Percentiles rank a stretch among this genome's conserved stretches.
These are phyloP conservation scores for Raffaelea ambrosiae DNA, from an alignment of 2,329 filamentous ascomycete genomes.

Conservation along the genomic window DNA sequence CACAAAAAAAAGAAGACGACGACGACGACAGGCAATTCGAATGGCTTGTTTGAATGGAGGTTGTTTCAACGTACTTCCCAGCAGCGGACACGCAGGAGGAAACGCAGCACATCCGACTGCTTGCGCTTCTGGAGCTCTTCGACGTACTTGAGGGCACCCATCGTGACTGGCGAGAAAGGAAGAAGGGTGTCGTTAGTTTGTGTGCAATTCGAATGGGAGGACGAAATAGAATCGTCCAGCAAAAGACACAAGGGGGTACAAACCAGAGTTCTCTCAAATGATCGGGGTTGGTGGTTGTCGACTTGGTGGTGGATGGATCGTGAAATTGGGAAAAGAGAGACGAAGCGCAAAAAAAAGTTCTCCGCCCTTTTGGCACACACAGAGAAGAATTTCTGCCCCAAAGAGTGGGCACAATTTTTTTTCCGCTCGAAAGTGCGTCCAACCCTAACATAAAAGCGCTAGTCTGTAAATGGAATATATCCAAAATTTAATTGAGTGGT, in stretches of 20 bases:
- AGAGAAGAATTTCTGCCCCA: too few relatives aligned
- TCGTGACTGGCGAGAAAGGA: conserved; percentile 49
- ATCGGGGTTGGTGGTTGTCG: neutral
- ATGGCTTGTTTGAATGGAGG: too few relatives aligned
- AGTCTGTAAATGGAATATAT: too few relatives aligned
- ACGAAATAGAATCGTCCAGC: neutral
- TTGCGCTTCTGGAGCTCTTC: conserved; percentile 99
- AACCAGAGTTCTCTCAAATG: conserved; percentile 5
- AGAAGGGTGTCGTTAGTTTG: conserved; percentile 14
- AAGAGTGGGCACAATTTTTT: too few relatives aligned
- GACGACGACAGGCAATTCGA: too few relatives aligned
- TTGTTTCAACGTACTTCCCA: conserved; percentile 80
- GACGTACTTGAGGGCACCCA: conserved; percentile 99
- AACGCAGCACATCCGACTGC: conserved; percentile 99
- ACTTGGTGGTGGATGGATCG: neutral
- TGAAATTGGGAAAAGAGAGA: neutral
- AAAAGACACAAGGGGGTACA: neutral
- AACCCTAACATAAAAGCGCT: too few relatives aligned
- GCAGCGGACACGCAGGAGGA: conserved; percentile 99
- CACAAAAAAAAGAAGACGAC: too few relatives aligned
- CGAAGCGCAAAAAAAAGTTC: neutral
- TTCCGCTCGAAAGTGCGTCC: too few relatives aligned
- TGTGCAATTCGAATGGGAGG: neutral
- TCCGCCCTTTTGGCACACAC: too few relatives aligned
- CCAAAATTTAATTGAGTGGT: too few relatives aligned